A percentile compares a stretch with the other conserved stretches of the same genome.
These are phyloP conservation scores for Yamadazyma paraphyllophila DNA, from an alignment of 805 yeast species.

Conservation along the genomic window DNA sequence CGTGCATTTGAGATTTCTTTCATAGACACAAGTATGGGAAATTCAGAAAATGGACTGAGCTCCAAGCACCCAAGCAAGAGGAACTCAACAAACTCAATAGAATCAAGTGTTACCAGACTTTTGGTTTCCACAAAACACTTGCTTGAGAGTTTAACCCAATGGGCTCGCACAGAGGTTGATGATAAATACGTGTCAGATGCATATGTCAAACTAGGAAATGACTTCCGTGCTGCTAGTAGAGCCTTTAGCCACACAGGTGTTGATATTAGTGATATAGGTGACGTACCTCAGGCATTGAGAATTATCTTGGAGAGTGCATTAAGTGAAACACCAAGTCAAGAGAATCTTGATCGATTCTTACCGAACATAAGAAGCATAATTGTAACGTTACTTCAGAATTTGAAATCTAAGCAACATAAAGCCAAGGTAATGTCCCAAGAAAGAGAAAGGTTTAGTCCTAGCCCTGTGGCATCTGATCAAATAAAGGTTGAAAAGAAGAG, in stretches of 20 bases:
- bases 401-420: conserved; percentile 74
- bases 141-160: conserved; percentile 79
- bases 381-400: conserved; percentile 70
- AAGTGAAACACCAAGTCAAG: conserved; percentile 81
- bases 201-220: conserved; percentile 90
- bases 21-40: not conserved
- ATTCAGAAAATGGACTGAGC: not conserved
- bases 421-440: conserved; percentile 4
- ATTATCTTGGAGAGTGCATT: conserved; percentile 81
- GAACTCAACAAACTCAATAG: conserved; percentile 51
- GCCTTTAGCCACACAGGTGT: conserved; percentile 79
- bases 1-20: not conserved
- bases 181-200: conserved; percentile 87
- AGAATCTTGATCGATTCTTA: conserved; percentile 70
- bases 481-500: conserved; percentile 7
- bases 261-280: conserved; percentile 80
- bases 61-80: conserved; percentile 14
- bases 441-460: not conserved
- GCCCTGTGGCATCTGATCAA: not conserved
- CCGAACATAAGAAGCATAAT: conserved; percentile 87
- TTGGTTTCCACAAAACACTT: conserved; percentile 86
- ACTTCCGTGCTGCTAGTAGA: conserved; percentile 80
- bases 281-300: conserved; percentile 82
- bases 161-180: conserved; percentile 81
- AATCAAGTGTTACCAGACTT: conserved; percentile 73